Percentiles rank a stretch among this genome's conserved stretches.
Conservation (phyloP, 495 filamentous ascomycete species). For the Penicillium mononematosum region DNA sequence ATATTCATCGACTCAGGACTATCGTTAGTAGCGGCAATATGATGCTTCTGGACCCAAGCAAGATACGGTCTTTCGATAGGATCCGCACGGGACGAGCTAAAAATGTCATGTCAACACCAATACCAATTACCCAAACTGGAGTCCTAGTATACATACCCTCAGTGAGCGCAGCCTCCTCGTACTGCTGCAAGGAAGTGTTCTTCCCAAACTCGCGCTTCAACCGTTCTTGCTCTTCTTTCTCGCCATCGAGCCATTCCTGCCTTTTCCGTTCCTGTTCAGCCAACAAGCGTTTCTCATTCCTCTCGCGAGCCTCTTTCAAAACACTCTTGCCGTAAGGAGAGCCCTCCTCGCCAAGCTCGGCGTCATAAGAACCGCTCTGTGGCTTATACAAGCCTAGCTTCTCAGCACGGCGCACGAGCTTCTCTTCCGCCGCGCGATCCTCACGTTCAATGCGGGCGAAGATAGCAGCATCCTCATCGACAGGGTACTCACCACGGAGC, state of each 20-base stretch:
- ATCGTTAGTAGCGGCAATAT: conserved; percentile 39
- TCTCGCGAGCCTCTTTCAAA: conserved; percentile 48
- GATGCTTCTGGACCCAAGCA: conserved; percentile 52
- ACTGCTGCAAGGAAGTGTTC: conserved; percentile 53
- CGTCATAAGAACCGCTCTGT: conserved; percentile 44
- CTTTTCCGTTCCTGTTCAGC: conserved; percentile 50
- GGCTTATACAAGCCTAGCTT: conserved; percentile 52
- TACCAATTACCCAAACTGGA: neutral
- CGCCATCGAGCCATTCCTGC: conserved; percentile 45
- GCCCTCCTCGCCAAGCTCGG: conserved; percentile 41
- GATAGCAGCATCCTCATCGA: conserved; percentile 73
- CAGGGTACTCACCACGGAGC: conserved; percentile 63
- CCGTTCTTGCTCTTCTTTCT: conserved; percentile 41
- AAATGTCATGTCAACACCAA: conserved; percentile 18
- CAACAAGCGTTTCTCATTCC: conserved; percentile 45
- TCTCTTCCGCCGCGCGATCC: conserved; percentile 41
- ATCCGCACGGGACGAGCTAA: conserved; percentile 45
- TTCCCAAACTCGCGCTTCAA: conserved; percentile 39
- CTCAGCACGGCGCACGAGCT: conserved; percentile 45
- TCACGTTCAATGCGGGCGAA: conserved; percentile 62
- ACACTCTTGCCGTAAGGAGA: conserved; percentile 46
- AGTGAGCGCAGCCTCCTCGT: conserved; percentile 36
- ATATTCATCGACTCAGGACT: conserved; percentile 33
- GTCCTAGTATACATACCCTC: conserved; percentile 30
- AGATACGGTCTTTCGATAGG: conserved; percentile 41